Evolutionary conservation across 768 basidiomycete genomes (phyloP), one percentile per base, ranked within the genome.

Genomic region (Kwoniella heveanensis): DNA sequence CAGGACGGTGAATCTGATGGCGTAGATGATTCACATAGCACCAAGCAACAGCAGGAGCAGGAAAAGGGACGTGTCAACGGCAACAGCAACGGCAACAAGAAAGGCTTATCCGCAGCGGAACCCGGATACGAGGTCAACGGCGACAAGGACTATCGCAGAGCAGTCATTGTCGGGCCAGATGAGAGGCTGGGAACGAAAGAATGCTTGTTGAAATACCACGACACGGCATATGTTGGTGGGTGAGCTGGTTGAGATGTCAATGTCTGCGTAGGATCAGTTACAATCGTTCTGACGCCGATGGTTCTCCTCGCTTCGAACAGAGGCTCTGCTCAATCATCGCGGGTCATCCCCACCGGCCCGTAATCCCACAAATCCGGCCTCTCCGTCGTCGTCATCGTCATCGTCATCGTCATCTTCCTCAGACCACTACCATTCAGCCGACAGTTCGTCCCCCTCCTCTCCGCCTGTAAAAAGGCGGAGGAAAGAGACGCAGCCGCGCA

Each of bases 161-260:
- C 46, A 13, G 26, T 7, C 13, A 80, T 88, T 2, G 72, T 89
- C 2, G 3, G 32, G n/a, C 73, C 73, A 3, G 83, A 83, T 3
- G 87, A 89, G 0, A 68, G 74, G 5, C 82, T 80, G 25, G 90
- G 90, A 0, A 85, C 82, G 0, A 76, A 77, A 61, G 83, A 83
- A 36, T 86, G 89, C 10, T 84, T 95, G 4, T 69, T 82, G 13
- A 80, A 81, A 19, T 93, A 90, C 71, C 92, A 93, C 71, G 86
- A 85, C 21, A 79, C 81, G n/a, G 85, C 86, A 32, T 93, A 88
- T 76, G 82, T 92, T 5, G 85, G 90, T 61, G 83, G 82, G 70
- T 82, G 87, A 5, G 32, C 13, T 5, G 32, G 7, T 77, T 48
- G 22, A 12, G 21, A 8, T 24, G 21, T 24, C 5, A 19, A 8